Percentiles rank a stretch among this genome's conserved stretches.
Conservation (phyloP, 129 eudicot species). For the Sambucus nigra region DNA sequence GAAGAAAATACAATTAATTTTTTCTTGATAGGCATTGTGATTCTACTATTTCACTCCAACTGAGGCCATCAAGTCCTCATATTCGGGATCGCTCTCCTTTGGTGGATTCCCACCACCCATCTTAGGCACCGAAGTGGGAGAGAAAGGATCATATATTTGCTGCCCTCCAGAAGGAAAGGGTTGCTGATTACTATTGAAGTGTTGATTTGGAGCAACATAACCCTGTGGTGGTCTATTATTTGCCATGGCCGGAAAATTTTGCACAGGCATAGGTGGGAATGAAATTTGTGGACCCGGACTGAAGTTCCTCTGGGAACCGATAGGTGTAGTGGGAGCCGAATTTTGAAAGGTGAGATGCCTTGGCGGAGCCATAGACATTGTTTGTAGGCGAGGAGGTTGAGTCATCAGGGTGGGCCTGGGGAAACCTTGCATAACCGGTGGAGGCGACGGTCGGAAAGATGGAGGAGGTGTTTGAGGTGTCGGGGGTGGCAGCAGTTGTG, state of each 20-base stretch:
- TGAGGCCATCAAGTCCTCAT: slow-evolving; percentile 94
- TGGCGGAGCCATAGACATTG: slow-evolving; percentile 18
- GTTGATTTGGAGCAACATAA: slow-evolving; percentile 34
- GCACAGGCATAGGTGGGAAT: slow-evolving; percentile 48
- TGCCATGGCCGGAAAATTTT: slow-evolving; percentile 29
- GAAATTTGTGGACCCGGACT: slow-evolving; percentile 25
- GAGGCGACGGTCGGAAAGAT: slow-evolving; percentile 33
- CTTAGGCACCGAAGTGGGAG: slow-evolving; percentile 56
- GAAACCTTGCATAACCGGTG: slow-evolving; percentile 37
- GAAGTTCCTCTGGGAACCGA: slow-evolving; percentile 50
- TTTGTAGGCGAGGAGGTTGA: slow-evolving; percentile 30
- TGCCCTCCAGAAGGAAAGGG: slow-evolving; percentile 27
- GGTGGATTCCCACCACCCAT: slow-evolving; percentile 27
- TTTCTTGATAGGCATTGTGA: too few species aligned
- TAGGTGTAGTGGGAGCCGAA: slow-evolving; percentile 30
- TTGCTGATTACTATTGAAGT: slow-evolving; percentile 26
- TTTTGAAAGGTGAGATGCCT: slow-evolving; percentile 28
- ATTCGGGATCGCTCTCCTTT: slow-evolving; percentile 77
- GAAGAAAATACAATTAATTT: too few species aligned
- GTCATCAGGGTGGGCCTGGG: slow-evolving; percentile 46
- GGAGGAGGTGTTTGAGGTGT: slow-evolving; percentile 39
- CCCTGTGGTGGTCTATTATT: slow-evolving; percentile 32
- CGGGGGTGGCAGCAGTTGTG: slow-evolving; percentile 41
- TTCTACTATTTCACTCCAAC: slow-evolving; percentile 63
- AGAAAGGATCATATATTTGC: slow-evolving; percentile 81